Base-by-base conservation (phyloP, 352 stramenopile species). In the Phytopythium kandeliae region DNA sequence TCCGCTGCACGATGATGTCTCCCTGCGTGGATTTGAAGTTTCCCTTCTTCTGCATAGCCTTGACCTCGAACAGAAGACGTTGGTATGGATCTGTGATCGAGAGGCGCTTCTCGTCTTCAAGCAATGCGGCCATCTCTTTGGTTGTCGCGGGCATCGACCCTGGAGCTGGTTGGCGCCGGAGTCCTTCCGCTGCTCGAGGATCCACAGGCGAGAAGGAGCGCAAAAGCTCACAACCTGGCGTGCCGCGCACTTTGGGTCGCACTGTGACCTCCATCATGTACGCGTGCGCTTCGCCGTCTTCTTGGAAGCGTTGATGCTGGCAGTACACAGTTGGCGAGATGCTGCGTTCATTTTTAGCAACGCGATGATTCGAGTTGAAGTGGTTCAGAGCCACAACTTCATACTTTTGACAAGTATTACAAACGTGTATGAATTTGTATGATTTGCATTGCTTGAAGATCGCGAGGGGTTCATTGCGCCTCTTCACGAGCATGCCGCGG, bases 21-120 rank as follows among this genome's bases (percentile, higher is more conserved):
- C 78, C 75, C 22, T 88, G 66, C 0, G 64, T 66, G n/a, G 63
- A 66, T 21, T 78, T 84, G 37, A 91, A 91, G 38, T 84, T 85
- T 28, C 80, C 77, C 34, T 73, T 74, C 42, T 74, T 75, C 48
- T 85, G 60, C 55, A 84, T 60, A 2, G 62, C 67, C 30, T 74
- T 83, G 38, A 81, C 69, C 31, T 91, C 80, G 49, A 79, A 85
- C 19, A 91, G 62, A 16, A 91, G 66, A 12, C 59, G 48, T 52
- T 88, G 74, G 54, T 86, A 86, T 16, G 73, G 53, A 19, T 91
- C 73, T 0, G 69, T 83, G 41, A 88, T 89, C 1, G 56, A 60
- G 1, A 54, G 54, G 11, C 77, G 75, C 48, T 71, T 86, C 58
- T 91, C 73, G 9, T 85, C 71, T 55, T 91, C 80, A 15, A 88